These are phyloP conservation scores for Microcyclosporella mali DNA, from an alignment of 2,329 filamentous ascomycete species.

Conservation along the genomic window DNA sequence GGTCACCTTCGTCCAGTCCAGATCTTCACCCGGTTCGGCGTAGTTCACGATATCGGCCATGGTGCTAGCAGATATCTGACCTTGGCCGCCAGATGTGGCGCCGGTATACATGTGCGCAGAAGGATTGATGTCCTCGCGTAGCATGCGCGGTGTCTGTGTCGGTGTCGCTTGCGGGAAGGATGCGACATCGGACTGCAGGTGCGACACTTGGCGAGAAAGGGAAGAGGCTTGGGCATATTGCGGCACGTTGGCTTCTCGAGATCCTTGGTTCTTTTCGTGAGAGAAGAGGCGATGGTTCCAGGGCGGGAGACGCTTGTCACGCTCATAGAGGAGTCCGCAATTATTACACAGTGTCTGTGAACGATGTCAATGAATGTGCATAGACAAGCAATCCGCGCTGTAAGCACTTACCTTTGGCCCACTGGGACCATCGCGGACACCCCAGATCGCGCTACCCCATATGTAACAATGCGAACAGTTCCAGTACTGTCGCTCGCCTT, in stretches of 20 bases:
- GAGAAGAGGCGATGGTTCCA: conserved; percentile 67
- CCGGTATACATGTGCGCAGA: conserved; percentile 32
- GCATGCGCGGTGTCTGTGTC: conserved; percentile 8
- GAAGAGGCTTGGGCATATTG: conserved; percentile 14
- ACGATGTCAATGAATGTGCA: conserved; percentile 3
- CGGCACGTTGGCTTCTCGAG: conserved; percentile 23
- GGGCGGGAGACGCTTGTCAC: conserved; percentile 73
- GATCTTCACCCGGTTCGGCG: conserved; percentile 35
- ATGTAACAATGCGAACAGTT: conserved; percentile 81
- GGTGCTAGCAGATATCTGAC: conserved; percentile 29
- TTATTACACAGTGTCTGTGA: conserved; percentile 80
- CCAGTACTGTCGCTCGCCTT: conserved; percentile 74
- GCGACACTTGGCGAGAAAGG: conserved; percentile 19
- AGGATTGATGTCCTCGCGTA: conserved; percentile 22
- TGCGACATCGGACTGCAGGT: conserved; percentile 29
- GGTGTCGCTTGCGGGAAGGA: conserved; percentile 23
- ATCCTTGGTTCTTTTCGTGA: conserved; percentile 36
- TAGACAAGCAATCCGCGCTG: neutral
- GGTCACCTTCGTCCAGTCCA: conserved; percentile 35
- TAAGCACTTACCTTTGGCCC: conserved; percentile 69
- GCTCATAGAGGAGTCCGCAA: conserved; percentile 83
- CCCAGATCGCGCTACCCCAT: conserved; percentile 89
- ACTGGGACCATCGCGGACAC: conserved; percentile 81
- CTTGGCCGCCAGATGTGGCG: conserved; percentile 28
- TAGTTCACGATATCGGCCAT: conserved; percentile 34